Conservation (phyloP, 306 rosid genomes). For the Quercus variabilis region DNA sequence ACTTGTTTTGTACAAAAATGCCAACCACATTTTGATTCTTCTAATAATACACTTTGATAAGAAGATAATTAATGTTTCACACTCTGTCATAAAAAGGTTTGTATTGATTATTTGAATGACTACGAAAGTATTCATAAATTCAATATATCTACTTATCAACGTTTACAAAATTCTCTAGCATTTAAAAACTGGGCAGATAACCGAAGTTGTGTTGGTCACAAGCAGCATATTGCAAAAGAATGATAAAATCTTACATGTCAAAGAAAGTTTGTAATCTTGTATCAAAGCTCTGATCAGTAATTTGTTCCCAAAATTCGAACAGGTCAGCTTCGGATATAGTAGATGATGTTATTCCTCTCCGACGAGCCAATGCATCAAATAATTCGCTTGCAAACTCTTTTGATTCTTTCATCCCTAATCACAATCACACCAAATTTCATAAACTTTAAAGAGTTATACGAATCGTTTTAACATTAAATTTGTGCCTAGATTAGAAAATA, state of each 20-base stretch:
- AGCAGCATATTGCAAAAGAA: not conserved
- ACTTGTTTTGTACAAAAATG: not conserved
- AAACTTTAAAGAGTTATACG: not conserved
- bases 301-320: conserved; percentile 83
- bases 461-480: not conserved
- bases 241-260: conserved; percentile 58
- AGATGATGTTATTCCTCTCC: conserved; percentile 64
- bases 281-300: conserved; percentile 77
- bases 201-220: not conserved
- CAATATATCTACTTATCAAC: too few relatives aligned
- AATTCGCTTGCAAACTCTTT: conserved; percentile 73
- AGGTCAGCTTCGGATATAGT: conserved; percentile 57
- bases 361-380: conserved; percentile 78
- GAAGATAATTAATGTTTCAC: too few relatives aligned
- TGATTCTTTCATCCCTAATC: conserved; percentile 64
- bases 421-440: not conserved
- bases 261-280: conserved; percentile 88
- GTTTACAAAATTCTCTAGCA: too few relatives aligned
- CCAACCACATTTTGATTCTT: too few relatives aligned
- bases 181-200: too few relatives aligned
- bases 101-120: too few relatives aligned
- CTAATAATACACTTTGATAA: too few relatives aligned
- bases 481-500: not conserved
- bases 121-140: too few relatives aligned
- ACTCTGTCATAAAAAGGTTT: too few relatives aligned